Base-by-base conservation (phyloP, 1,284 basidiomycete genomes). In the Cyathus pygmaeus region DNA sequence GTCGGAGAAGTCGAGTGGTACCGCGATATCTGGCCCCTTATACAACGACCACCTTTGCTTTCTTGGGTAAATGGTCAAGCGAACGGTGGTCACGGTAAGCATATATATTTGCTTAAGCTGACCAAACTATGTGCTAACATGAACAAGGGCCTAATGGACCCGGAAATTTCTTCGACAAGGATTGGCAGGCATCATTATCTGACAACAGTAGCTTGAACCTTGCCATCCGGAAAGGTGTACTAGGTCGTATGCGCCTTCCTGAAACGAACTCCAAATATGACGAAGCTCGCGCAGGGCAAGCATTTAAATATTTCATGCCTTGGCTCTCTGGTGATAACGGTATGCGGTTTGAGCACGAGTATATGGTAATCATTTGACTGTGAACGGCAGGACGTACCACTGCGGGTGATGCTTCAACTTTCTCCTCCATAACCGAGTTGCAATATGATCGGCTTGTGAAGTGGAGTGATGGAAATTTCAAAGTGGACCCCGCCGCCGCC, bases 11-110 rank as follows among this genome's bases (percentile, higher is more conserved):
- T 69, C 4, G 61, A 69, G 27, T 77, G 70, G 59, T 72, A 73
- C 58, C 52, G 62, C 9, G 66, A 78, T 46, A 77, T 79, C 46
- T 75, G 74, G 71, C 75, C 76, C 2, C 61, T 78, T 17, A 59
- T 78, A 13, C 46, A 61, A 29, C 56, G 64, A 17, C 58, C 66
- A 15, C 55, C 59, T 15, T 54, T 61, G 31, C 39, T 66, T 4
- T 64, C 64, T 11, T 71, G 69, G 69, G 57, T 63, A 29, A 71
- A 71, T 42, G 59, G 57, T n/a, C 57, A 64, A 55, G 67, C 65
- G 9, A 56, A 62, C 39, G 55, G 60, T 13, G 69, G 69, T 36
- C 69, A 71, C 41, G 66, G 69, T 68, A 13, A 2, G 42, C 29
- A 33, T 53, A 6, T 46, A 21, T 46, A 7, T 24, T 46, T n/a